phyloP scores from a whole-genome alignment of 495 filamentous ascomycete genomes.

The Cryomyces antarcticus region DNA sequence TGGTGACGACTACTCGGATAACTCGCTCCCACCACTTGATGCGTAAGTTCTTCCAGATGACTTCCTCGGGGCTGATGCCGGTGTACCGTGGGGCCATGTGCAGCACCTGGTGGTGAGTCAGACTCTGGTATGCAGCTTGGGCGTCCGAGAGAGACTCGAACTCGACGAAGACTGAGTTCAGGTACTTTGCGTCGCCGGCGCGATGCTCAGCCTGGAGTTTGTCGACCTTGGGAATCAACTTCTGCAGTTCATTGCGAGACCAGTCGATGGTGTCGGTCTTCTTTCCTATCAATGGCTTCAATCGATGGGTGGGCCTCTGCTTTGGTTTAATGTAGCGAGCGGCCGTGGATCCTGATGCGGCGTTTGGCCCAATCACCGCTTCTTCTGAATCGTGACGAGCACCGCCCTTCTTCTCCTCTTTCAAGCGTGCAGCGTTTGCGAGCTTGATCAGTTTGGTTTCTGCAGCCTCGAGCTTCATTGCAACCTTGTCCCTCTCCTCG shows the following conservation, averaged over 20 bases:
- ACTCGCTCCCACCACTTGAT: constrained; percentile 80
- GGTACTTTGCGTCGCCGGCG: constrained; percentile 37
- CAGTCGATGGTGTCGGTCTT: constrained; percentile 95
- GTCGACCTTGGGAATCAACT: constrained; percentile 61
- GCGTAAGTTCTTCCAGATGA: constrained; percentile 74
- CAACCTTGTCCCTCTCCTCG: constrained; percentile 61
- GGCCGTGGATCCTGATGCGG: constrained; percentile 49
- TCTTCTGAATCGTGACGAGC: constrained; percentile 24
- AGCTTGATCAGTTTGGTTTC: constrained; percentile 72
- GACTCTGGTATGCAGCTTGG: constrained; percentile 65
- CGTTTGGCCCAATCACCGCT: constrained; percentile 18
- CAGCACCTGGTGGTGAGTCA: constrained; percentile 73
- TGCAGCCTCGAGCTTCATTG: constrained; percentile 70
- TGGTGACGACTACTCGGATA: constrained; percentile 45
- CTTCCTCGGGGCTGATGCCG: constrained; percentile 63
- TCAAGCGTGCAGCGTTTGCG: constrained; percentile 59
- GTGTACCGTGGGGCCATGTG: constrained; percentile 88
- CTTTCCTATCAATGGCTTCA: constrained; percentile 62
- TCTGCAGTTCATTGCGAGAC: constrained; percentile 63
- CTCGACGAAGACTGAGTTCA: constrained; percentile 73
- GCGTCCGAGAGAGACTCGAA: constrained; percentile 66
- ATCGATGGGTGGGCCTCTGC: constrained; percentile 68
- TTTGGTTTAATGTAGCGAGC: constrained; percentile 56
- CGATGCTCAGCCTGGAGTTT: constrained; percentile 49
- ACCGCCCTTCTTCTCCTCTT: constrained; percentile 50